These are phyloP conservation scores for Solanum lycopersicoides DNA, from an alignment of 257 asterid species.

Conservation along the genomic window DNA sequence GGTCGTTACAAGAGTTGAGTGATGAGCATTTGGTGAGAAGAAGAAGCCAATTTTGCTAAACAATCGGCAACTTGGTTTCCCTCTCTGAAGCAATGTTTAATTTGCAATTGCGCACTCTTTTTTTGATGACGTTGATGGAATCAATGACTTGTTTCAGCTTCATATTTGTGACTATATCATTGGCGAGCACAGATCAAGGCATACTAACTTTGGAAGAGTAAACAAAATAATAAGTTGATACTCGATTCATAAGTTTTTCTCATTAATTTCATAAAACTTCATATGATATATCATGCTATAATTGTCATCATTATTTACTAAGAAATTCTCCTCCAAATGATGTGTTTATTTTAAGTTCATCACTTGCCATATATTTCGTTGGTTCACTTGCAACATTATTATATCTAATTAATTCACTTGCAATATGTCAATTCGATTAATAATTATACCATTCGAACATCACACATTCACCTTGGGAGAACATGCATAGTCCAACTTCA, in stretches of 20 bases:
- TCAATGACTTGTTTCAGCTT: neutral
- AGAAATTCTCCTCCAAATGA: neutral
- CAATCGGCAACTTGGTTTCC: neutral
- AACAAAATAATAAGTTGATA: neutral
- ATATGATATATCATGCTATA: neutral
- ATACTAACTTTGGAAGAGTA: neutral
- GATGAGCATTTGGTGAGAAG: neutral
- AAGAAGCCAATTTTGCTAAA: neutral
- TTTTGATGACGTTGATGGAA: neutral
- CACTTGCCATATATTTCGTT: neutral
- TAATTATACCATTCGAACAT: neutral
- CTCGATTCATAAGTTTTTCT: neutral
- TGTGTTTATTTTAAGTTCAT: neutral
- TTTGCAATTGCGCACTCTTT: neutral
- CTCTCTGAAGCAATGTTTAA: neutral
- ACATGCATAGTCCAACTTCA: neutral
- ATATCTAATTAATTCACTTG: neutral
- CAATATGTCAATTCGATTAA: neutral
- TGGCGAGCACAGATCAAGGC: neutral
- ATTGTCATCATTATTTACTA: neutral
- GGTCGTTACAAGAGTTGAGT: too few species aligned
- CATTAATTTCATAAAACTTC: neutral
- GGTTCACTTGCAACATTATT: neutral
- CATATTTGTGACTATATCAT: neutral
- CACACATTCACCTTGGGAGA: neutral